These are phyloP conservation scores for Mycena floridula DNA, from an alignment of 768 basidiomycete species.

Conservation along the genomic window DNA sequence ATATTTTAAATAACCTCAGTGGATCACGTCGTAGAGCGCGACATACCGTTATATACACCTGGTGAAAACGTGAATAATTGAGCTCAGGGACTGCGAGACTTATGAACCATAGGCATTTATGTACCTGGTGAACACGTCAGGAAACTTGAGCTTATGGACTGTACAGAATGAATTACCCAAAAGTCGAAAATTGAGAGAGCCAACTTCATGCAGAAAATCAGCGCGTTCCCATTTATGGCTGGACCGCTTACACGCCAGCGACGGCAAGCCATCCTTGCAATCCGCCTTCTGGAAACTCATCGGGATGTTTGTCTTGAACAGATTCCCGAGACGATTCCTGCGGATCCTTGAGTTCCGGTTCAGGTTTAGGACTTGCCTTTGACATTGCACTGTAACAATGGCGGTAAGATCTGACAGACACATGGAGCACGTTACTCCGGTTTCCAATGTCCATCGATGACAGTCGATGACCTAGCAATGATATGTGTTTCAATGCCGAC, in stretches of 20 bases:
- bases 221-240: neutral
- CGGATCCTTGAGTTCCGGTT: too few relatives aligned
- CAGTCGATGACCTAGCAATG: too few relatives aligned
- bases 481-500: too few relatives aligned
- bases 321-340: too few relatives aligned
- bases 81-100: too few relatives aligned
- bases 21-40: neutral
- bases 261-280: conserved; percentile 35
- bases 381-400: too few relatives aligned
- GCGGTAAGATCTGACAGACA: too few relatives aligned
- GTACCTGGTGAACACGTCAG: conserved; percentile 12
- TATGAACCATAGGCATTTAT: conserved; percentile 22
- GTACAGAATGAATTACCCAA: neutral
- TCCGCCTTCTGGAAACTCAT: conserved; percentile 32
- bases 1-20: neutral
- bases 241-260: conserved; percentile 31
- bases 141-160: neutral
- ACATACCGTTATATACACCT: conserved; percentile 22
- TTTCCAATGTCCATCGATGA: too few relatives aligned
- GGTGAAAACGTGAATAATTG: too few relatives aligned
- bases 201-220: neutral
- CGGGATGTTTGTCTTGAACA: too few relatives aligned
- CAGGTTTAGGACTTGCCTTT: too few relatives aligned
- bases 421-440: too few relatives aligned
- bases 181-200: neutral